A percentile compares a stretch with the other conserved stretches of the same genome.
phyloP scores from a whole-genome alignment of 306 rosid species.

The Parietaria judaica region DNA sequence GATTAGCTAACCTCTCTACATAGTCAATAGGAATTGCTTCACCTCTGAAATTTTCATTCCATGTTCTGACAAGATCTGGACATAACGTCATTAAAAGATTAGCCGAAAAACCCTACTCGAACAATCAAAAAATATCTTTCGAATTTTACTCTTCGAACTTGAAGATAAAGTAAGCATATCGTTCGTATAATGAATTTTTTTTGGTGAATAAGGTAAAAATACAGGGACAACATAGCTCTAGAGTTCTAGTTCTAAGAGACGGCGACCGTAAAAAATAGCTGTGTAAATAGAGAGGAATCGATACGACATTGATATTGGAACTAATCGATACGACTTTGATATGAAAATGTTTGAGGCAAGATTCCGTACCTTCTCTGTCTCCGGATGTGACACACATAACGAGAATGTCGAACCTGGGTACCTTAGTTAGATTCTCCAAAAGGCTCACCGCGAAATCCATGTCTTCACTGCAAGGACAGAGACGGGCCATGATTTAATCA shows the following conservation, averaged over 20 bases:
- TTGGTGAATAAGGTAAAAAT: no score
- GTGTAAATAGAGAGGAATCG: no score
- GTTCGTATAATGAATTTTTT: no score
- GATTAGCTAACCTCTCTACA: slow-evolving; percentile 55
- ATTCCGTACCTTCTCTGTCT: slow-evolving; percentile 55
- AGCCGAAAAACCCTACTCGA: background rate
- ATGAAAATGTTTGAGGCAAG: background rate
- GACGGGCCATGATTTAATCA: slow-evolving; percentile 1
- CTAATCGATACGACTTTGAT: background rate
- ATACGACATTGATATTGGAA: no score
- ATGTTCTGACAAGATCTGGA: slow-evolving; percentile 62
- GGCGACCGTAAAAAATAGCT: no score
- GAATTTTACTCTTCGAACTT: background rate
- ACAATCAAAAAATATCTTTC: background rate
- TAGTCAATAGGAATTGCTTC: slow-evolving; percentile 66
- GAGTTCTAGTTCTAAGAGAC: no score
- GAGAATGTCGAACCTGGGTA: slow-evolving; percentile 74
- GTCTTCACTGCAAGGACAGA: slow-evolving; percentile 55
- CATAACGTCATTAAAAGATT: slow-evolving; percentile 10
- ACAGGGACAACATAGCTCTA: no score
- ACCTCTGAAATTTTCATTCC: slow-evolving; percentile 69
- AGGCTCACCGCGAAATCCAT: slow-evolving; percentile 51
- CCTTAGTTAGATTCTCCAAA: slow-evolving; percentile 61
- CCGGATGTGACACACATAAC: slow-evolving; percentile 63
- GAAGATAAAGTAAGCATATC: background rate